Base-by-base conservation (phyloP, 2,329 filamentous ascomycete genomes). In the Dactylellina haptotyla region DNA sequence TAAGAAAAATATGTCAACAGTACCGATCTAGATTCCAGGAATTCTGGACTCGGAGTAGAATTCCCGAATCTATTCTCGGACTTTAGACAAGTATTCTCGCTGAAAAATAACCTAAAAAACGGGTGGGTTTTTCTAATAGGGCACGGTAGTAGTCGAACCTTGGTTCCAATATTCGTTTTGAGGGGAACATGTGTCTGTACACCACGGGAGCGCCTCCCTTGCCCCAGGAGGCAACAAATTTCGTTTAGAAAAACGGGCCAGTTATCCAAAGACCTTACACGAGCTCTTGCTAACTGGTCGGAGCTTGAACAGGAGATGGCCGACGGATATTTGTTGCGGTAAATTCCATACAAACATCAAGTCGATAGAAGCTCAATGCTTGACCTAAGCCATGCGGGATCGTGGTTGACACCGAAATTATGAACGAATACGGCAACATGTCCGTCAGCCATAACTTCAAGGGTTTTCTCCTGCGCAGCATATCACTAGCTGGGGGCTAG, bases 341-440 rank as follows among this genome's bases (percentile, higher is more conserved):
- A 59, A 59, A 26, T 51, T 48, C 53, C 53, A 28, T 48, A 16
- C 34, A 43, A 20, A 32, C 41, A 18, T 9, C 16, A 14, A 6
- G 6, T 53, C 8, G 10, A 32, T 54, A 32, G 41, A 65, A 53
- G 53, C 30, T 59, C 32, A 67, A 45, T 25, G 34, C 43, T 20
- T 34, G 28, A 32, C n/a, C n/a, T n/a, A n/a, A 25, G 9, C 16
- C 32, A 41, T 23, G 51, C 51, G 10, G 16, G 32, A 41, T 9
- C 51, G 62, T 51, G 41, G 62, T 66, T 57, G 51, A 59, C 34
- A 46, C 53, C 63, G 45, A 67, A 63, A 63, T 64, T 58, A 26
- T 53, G 45, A 25, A 58, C 67, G 18, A 72, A 72, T 72, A 41
- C 53, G 67, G 67, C 43, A 72, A 72, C 67, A 72, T 72, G 67